phyloP scores from a whole-genome alignment of 345 rosid genomes.

The Arabidopsis suecica region DNA sequence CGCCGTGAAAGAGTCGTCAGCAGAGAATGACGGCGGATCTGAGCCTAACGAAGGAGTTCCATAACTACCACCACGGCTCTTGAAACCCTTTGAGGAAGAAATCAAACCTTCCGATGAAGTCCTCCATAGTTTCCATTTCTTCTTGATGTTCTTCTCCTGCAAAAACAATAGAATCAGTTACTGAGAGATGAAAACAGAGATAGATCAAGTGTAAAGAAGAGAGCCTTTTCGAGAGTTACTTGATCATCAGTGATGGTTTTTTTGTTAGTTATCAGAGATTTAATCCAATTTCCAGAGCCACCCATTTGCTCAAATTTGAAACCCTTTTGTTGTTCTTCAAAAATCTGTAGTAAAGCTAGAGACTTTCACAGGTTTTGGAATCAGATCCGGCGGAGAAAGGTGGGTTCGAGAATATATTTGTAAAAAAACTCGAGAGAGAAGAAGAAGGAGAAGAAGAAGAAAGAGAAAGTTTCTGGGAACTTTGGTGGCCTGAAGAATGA shows the following conservation, averaged over 20 bases:
- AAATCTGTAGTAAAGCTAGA: slow-evolving; percentile 26
- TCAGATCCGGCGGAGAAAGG: slow-evolving; percentile 34
- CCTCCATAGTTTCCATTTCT: slow-evolving; percentile 94
- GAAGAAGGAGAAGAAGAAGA: background rate
- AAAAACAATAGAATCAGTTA: slow-evolving; percentile 26
- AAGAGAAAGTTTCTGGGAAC: slow-evolving; percentile 19
- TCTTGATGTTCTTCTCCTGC: slow-evolving; percentile 63
- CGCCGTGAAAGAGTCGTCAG: slow-evolving; percentile 57
- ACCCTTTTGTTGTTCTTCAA: slow-evolving; percentile 15
- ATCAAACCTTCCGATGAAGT: slow-evolving; percentile 72
- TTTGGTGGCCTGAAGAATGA: slow-evolving; percentile 42
- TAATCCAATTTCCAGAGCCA: slow-evolving; percentile 77
- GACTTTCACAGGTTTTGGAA: slow-evolving; percentile 39
- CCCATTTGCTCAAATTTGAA: slow-evolving; percentile 53
- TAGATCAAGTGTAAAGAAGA: background rate
- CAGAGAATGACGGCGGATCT: slow-evolving; percentile 53
- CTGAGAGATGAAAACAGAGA: slow-evolving; percentile 5
- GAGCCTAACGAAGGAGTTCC: slow-evolving; percentile 58
- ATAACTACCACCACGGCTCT: slow-evolving; percentile 47
- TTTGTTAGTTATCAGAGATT: slow-evolving; percentile 59
- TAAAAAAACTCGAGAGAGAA: background rate
- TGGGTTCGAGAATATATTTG: slow-evolving; percentile 22
- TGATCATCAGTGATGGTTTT: slow-evolving; percentile 51
- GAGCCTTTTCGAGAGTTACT: slow-evolving; percentile 43
- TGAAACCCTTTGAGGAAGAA: slow-evolving; percentile 54